Base-by-base conservation (phyloP, 31 red algal genomes). In the Odonthalia washingtoniensis region DNA sequence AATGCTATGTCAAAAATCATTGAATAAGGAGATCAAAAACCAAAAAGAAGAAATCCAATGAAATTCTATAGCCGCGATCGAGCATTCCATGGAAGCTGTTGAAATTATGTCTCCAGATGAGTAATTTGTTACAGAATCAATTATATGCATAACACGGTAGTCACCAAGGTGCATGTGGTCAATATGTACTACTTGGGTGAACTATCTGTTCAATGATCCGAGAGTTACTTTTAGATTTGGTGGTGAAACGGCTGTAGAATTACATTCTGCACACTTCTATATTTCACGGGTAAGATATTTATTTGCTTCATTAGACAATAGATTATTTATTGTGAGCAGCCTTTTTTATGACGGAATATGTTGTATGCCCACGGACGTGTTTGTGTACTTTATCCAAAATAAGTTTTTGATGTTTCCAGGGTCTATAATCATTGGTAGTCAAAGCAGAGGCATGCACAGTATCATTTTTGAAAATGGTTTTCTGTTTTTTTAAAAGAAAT, bases 181-280 rank as follows among this genome's bases (percentile, higher is more conserved):
- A 64, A 81, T 16, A 32, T 30, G 64, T 64, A n/a, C 57, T 18
- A 64, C 0, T 32, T 65, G 0, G 42, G 57, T 81, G 40, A 81
- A 81, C 57, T 30, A 33, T 64, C 32, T 64, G 28, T n/a, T 35
- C 31, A 70, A 30, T 30, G 37, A 28, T 30, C 64, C 28, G 0
- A 83, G 46, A 28, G 64, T 36, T 14, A 83, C 80, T 70, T 83
- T 83, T 28, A 57, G 6, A 0, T 83, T 21, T 14, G 65, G 24
- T n/a, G 30, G 4, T 24, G 0, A 64, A 21, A 28, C 32, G 40
- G 12, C 0, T 39, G 57, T 72, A 4, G 34, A 39, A n/a, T 18
- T 21, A 39, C 80, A 83, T 33, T 0, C 28, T 38, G 65, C 0
- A 70, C 65, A 72, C 43, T 34, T 83, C 70, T 83, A 57, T 4